Conservation (phyloP, 2,329 filamentous ascomycete genomes). For the Diaporthe velutina region DNA sequence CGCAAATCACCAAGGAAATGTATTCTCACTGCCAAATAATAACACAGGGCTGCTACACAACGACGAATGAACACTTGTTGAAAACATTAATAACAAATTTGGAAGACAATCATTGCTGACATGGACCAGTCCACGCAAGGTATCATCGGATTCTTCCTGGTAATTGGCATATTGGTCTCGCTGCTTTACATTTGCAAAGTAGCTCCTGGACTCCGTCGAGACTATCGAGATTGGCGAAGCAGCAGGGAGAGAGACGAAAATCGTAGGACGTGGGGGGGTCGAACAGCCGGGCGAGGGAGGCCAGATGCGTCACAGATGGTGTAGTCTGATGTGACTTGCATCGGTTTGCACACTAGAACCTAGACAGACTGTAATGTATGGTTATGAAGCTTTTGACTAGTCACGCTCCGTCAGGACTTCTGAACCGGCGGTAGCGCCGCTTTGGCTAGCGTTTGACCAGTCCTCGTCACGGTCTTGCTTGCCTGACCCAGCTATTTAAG, state of each 20-base stretch:
- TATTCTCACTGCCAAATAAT: not conserved
- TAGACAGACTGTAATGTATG: not conserved
- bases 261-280: not conserved
- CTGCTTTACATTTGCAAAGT: not conserved
- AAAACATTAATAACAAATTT: not conserved
- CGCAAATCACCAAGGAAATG: accelerated
- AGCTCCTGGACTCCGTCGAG: not conserved
- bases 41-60: not conserved
- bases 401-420: not conserved
- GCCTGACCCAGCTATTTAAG: not conserved
- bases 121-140: not conserved
- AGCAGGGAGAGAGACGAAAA: not conserved
- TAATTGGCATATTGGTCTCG: not conserved
- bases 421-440: not conserved
- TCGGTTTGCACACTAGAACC: not conserved
- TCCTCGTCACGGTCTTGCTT: not conserved
- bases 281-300: not conserved
- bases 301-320: not conserved
- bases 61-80: not conserved
- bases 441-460: not conserved
- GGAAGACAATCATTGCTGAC: too few species aligned
- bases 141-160: not conserved
- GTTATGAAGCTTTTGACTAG: not conserved
- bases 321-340: not conserved
- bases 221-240: not conserved